A percentile compares a stretch with the other conserved stretches of the same genome.
These are phyloP conservation scores for Eucalyptus marginata DNA, from an alignment of 345 rosid genomes.

Conservation along the genomic window DNA sequence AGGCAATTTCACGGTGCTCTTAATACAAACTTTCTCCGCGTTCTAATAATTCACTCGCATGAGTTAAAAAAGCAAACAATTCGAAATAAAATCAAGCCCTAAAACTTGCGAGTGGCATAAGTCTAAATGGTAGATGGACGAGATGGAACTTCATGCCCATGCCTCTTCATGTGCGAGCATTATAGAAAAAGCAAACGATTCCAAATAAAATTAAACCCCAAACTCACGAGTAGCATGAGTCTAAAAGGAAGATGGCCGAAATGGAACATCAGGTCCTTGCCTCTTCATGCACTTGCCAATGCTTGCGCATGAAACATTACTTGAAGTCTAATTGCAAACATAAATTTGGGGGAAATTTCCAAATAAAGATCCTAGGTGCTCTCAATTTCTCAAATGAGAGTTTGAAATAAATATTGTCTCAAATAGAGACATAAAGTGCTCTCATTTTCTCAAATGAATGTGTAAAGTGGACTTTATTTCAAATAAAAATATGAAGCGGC, in stretches of 20 bases:
- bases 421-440: fast-evolving
- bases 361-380: fast-evolving
- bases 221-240: too few species aligned
- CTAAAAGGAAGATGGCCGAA: too few species aligned
- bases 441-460: fast-evolving
- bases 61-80: background rate
- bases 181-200: too few species aligned
- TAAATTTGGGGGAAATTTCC: background rate
- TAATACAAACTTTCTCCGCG: background rate
- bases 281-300: background rate
- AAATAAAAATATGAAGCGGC: too few species aligned
- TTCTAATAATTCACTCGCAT: background rate
- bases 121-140: background rate
- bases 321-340: background rate
- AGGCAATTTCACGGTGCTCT: background rate
- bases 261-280: background rate
- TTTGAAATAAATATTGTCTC: fast-evolving
- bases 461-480: fast-evolving
- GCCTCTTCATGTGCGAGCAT: too few species aligned
- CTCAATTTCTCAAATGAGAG: too few species aligned
- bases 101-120: background rate
- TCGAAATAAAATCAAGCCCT: background rate
- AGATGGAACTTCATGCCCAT: background rate
- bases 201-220: too few species aligned
- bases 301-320: background rate